phyloP scores from a whole-genome alignment of 2,329 filamentous ascomycete species.

The Emmonsiellopsis sp. region DNA sequence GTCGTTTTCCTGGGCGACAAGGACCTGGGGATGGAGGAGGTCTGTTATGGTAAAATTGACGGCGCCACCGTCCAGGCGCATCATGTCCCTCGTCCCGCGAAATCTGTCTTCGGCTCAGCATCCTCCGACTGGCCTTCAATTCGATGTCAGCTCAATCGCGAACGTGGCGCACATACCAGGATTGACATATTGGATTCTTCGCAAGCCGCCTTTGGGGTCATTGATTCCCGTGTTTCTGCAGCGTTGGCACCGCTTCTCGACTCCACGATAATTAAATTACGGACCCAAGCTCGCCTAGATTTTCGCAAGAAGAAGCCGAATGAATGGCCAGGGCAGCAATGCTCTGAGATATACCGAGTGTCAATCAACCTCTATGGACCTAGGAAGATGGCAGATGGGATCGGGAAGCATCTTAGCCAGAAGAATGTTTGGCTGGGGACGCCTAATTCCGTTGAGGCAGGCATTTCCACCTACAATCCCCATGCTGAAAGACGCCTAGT shows the following conservation, averaged over 20 bases:
- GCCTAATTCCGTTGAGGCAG: conserved; percentile 57
- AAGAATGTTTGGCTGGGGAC: conserved; percentile 58
- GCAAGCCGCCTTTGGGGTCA: conserved; percentile 61
- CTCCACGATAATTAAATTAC: conserved; percentile 52
- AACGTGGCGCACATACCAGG: conserved; percentile 45
- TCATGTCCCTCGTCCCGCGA: conserved; percentile 49
- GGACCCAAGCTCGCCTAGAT: conserved; percentile 63
- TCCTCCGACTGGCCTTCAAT: conserved; percentile 59
- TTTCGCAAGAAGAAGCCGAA: conserved; percentile 52
- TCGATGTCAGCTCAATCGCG: conserved; percentile 60
- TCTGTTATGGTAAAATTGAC: conserved; percentile 74
- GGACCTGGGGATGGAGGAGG: conserved; percentile 57
- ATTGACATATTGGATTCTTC: conserved; percentile 69
- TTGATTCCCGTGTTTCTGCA: conserved; percentile 59
- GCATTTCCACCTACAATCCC: conserved; percentile 67
- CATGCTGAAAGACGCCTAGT: conserved; percentile 47
- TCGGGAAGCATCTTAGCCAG: conserved; percentile 61
- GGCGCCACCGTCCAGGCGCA: conserved; percentile 57
- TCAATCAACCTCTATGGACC: conserved; percentile 75
- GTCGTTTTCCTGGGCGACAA: conserved; percentile 41
- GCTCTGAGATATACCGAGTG: conserved; percentile 54
- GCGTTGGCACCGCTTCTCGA: conserved; percentile 69
- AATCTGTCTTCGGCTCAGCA: conserved; percentile 50
- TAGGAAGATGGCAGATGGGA: conserved; percentile 51
- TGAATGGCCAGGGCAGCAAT: conserved; percentile 56